Conservation (phyloP, 1,139 yeast species). For the Yamadazyma aaseri region DNA sequence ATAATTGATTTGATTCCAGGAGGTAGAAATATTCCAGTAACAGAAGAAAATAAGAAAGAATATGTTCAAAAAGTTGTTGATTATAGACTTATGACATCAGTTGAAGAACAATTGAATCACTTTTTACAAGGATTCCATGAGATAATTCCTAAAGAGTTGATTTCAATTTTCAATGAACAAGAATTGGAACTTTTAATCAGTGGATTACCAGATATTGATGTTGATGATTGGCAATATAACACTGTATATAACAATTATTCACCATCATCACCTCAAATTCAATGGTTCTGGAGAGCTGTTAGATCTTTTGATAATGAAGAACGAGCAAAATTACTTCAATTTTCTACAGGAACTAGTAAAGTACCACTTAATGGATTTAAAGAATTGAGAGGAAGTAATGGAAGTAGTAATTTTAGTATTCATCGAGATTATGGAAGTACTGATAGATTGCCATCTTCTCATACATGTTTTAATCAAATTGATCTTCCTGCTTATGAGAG, state of each 20-base stretch:
- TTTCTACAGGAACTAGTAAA: constrained; percentile 96
- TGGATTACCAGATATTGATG: constrained; percentile 95
- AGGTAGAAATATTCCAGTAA: constrained; percentile 83
- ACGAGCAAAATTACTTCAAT: constrained; percentile 88
- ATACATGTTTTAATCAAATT: constrained; percentile 93
- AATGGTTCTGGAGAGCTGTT: constrained; percentile 99
- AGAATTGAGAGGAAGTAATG: constrained; percentile 85
- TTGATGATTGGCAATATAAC: constrained; percentile 92
- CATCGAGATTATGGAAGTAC: constrained; percentile 86
- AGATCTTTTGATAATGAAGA: constrained; percentile 93
- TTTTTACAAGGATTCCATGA: constrained; percentile 89
- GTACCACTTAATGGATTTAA: constrained; percentile 95
- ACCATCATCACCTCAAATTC: constrained; percentile 81
- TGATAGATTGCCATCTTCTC: constrained; percentile 91
- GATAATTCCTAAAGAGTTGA: constrained; percentile 82
- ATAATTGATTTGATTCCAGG: constrained; percentile 74
- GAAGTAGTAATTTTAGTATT: constrained; percentile 82
- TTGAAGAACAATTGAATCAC: constrained; percentile 83
- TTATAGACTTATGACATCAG: constrained; percentile 79
- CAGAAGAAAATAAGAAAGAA: constrained; percentile 87
- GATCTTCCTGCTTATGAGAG: constrained; percentile 92
- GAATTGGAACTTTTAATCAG: constrained; percentile 90
- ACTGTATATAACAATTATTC: constrained; percentile 82
- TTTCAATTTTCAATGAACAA: constrained; percentile 90
- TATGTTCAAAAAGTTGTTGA: constrained; percentile 86